These are phyloP conservation scores for Microthlaspi erraticum DNA, from an alignment of 345 rosid species.

Conservation along the genomic window DNA sequence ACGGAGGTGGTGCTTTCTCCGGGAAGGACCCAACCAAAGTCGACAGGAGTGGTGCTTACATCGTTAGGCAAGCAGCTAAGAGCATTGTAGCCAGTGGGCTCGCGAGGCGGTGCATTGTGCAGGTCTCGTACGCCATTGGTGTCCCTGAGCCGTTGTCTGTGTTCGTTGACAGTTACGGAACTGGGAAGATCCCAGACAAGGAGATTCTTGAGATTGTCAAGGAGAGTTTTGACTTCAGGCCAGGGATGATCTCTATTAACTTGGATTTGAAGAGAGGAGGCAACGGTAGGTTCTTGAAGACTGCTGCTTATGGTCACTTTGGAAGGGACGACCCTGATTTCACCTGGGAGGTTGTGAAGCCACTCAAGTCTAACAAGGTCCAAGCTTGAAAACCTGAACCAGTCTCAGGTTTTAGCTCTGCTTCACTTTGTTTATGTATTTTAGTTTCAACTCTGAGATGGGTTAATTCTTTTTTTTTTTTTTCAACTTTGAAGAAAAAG, in stretches of 20 bases:
- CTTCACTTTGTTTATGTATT: constrained; percentile 11
- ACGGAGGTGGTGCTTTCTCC: constrained; percentile 84
- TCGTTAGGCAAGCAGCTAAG: constrained; percentile 59
- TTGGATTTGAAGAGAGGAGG: constrained; percentile 53
- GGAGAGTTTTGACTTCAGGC: constrained; percentile 51
- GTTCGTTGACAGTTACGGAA: constrained; percentile 48
- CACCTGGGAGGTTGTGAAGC: constrained; percentile 55
- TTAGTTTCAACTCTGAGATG: constrained; percentile 32
- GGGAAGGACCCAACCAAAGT: constrained; percentile 85
- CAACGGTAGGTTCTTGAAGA: constrained; percentile 54
- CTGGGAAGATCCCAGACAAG: constrained; percentile 49
- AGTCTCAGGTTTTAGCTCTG: constrained; percentile 23
- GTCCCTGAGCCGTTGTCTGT: constrained; percentile 54
- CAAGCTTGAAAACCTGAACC: constrained; percentile 43
- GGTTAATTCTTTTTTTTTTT: constrained; percentile 22
- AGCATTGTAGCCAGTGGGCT: constrained; percentile 50
- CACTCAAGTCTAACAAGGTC: constrained; percentile 49
- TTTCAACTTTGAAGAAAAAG: constrained; percentile 7
- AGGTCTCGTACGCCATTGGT: constrained; percentile 50
- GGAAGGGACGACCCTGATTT: constrained; percentile 53
- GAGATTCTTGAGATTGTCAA: constrained; percentile 50
- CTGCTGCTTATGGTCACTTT: constrained; percentile 51
- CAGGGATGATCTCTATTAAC: constrained; percentile 50
- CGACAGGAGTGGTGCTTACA: constrained; percentile 80
- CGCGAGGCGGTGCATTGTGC: constrained; percentile 47